These are phyloP conservation scores for Euptelea pleiosperma DNA, from an alignment of 164 flowering plant genomes.

Conservation along the genomic window DNA sequence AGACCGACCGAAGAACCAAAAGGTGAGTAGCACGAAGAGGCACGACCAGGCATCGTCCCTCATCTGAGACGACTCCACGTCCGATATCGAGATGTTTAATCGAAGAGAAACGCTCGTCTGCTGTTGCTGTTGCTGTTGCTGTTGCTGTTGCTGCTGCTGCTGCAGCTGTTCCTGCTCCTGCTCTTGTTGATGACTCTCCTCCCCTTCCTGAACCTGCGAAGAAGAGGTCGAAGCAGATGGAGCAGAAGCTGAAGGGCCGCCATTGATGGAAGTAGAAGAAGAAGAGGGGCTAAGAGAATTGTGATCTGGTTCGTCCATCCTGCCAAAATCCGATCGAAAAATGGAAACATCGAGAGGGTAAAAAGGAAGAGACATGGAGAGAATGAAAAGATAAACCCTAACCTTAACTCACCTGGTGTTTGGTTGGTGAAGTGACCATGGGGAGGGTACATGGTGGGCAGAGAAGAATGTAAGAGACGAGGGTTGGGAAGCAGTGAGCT, in stretches of 20 bases:
- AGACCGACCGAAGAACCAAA: slow-evolving; percentile 60
- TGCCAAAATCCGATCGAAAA: not conserved
- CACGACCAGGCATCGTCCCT: slow-evolving; percentile 55
- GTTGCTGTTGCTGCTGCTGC: too few relatives aligned
- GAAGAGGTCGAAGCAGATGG: slow-evolving; percentile 20
- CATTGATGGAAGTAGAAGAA: slow-evolving; percentile 13
- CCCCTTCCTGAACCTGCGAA: slow-evolving; percentile 8
- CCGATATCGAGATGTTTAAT: slow-evolving; percentile 19
- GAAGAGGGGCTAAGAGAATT: slow-evolving; percentile 6
- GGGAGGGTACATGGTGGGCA: too few relatives aligned
- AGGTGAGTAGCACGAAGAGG: slow-evolving; percentile 41
- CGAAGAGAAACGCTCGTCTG: slow-evolving; percentile 21
- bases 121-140: too few relatives aligned
- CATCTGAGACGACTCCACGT: slow-evolving; percentile 8
- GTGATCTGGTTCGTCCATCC: slow-evolving; percentile 30
- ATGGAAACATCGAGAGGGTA: too few relatives aligned
- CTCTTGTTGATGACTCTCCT: slow-evolving; percentile 6
- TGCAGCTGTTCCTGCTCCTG: slow-evolving; percentile 14
- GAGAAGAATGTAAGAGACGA: too few relatives aligned
- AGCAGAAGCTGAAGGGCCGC: not conserved
- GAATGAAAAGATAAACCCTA: too few relatives aligned
- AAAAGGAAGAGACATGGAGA: too few relatives aligned
- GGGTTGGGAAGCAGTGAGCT: too few relatives aligned
- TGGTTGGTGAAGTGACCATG: too few relatives aligned
- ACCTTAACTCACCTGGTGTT: too few relatives aligned